Base-by-base conservation (phyloP, 2,329 filamentous ascomycete species). In the Mycosphaerella sp. region DNA sequence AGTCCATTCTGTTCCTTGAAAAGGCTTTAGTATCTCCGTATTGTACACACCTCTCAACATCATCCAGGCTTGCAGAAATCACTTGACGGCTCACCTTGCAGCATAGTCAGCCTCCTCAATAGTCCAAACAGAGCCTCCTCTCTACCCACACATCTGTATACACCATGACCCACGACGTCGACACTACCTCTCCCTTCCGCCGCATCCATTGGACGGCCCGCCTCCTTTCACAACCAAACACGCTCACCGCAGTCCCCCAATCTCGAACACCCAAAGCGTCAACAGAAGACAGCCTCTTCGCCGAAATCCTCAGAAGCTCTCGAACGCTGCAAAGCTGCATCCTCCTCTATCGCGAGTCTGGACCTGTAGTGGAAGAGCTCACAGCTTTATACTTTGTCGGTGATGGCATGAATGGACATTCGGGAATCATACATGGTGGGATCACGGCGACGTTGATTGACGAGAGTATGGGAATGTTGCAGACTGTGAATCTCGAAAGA, bases 381-480 rank as follows among this genome's bases (percentile, higher is more conserved):
- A 60, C 56, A 28, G 67, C 66, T 1, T 61, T 76, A 6, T 58
- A 73, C 44, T 66, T 69, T n/a, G 25, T 84, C 1, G 80, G 77
- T 1, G 59, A 69, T 9, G 75, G 73, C 14, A 57, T 84, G 49
- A 78, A 79, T 55, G 81, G 81, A 2, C 76, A 76, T 57, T 67
- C 75, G 1, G 64, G 70, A 2, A 70, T 79, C 6, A 68, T 72
- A 8, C 81, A 85, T 62, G 80, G 81, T 16, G 81, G 81, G 1
- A 73, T 84, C 27, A 72, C 79, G 6, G 73, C 74, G 7, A 73
- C 76, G 0, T 62, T 84, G n/a, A 63, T 85, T 17, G 81, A 85
- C 60, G 81, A 85, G 61, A 66, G 70, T 5, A 75, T 78, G 62
- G 79, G 80, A 1, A 67, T 75, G 5, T 55, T 81, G 14, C 67